phyloP scores from a whole-genome alignment of 192 early-diverging fungal species.

The Linnemannia elongata region DNA sequence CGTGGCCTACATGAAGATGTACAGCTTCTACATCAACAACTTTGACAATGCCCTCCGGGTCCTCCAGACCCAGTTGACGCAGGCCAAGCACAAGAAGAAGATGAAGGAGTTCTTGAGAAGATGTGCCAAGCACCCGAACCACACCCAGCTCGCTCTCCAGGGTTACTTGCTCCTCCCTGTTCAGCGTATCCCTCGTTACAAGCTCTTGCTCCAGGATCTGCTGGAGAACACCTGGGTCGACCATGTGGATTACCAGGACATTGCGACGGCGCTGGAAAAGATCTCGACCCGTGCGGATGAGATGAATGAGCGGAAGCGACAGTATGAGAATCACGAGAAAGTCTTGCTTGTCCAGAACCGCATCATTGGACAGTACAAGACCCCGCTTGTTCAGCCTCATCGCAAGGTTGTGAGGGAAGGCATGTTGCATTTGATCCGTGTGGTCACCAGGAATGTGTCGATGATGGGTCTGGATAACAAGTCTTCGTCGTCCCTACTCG shows the following conservation, averaged over 20 bases:
- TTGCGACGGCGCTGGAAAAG: constrained; percentile 72
- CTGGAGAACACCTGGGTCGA: constrained; percentile 73
- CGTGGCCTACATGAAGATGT: constrained; percentile 86
- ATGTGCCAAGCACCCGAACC: constrained; percentile 68
- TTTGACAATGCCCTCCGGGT: constrained; percentile 79
- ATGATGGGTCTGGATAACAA: constrained; percentile 34
- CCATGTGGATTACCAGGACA: constrained; percentile 80
- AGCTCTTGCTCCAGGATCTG: constrained; percentile 82
- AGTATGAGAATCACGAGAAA: constrained; percentile 69
- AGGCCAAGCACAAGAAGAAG: constrained; percentile 54
- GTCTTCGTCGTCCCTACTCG: not conserved
- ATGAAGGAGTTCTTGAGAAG: constrained; percentile 58
- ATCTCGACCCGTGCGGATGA: constrained; percentile 77
- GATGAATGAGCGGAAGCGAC: constrained; percentile 90
- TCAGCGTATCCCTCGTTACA: constrained; percentile 93
- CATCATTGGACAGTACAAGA: constrained; percentile 55
- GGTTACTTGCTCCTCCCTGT: constrained; percentile 89
- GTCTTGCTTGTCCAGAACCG: constrained; percentile 64
- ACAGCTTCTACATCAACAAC: constrained; percentile 88
- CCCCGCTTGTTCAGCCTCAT: constrained; percentile 63
- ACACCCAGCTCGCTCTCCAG: constrained; percentile 86
- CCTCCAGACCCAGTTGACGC: constrained; percentile 58
- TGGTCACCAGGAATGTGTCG: constrained; percentile 52
- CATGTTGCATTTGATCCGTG: constrained; percentile 61
- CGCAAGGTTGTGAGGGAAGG: constrained; percentile 66